Evolutionary conservation across 306 rosid species (phyloP), one percentile per base, ranked within the genome.

Genomic region (Abrus precatorius): DNA sequence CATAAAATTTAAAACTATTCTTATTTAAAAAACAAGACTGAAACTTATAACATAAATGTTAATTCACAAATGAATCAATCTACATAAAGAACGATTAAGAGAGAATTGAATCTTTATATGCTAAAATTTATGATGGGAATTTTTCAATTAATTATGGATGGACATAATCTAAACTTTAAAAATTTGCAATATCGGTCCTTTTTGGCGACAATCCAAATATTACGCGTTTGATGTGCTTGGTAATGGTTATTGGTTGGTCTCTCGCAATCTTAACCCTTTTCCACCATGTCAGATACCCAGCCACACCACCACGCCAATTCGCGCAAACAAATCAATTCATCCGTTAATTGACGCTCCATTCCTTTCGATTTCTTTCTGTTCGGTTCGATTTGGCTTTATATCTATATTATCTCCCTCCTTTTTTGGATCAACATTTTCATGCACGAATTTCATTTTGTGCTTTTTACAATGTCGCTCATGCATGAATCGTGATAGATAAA

Each of bases 281-380:
- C 87, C 82, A 74, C 76, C 88, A 72, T 49, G 87, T 69, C 81
- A 77, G 81, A 75, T 49, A 54, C 66, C 34, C 7, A 52, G 49
- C 36, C 5, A 81, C 90, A 91, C 86, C 94, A 63, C 90, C 82
- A 28, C 89, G 13, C 36, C 20, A 61, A 66, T 78, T 74, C 20
- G 36, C 76, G 11, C 77, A 32, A 38, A 7, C 62, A 41, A 44
- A 14, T 41, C 52, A 38, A 44, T 20, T 52, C 59, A 72, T 69
- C 52, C 47, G 44, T 14, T 54, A 60, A 67, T 73, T 47, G 61
- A 55, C 60, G 60, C 75, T 80, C 78, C 11, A 2, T 71, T 70
- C 57, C 9, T 83, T 87, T 83, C 75, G 91, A 40, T 43, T 72
- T 48, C 14, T 2, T 14, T 54, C 40, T 86, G 83, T 88, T 83